phyloP scores from a whole-genome alignment of 225 moss, liverwort and hornwort genomes.

The Antitrichia curtipendula region DNA sequence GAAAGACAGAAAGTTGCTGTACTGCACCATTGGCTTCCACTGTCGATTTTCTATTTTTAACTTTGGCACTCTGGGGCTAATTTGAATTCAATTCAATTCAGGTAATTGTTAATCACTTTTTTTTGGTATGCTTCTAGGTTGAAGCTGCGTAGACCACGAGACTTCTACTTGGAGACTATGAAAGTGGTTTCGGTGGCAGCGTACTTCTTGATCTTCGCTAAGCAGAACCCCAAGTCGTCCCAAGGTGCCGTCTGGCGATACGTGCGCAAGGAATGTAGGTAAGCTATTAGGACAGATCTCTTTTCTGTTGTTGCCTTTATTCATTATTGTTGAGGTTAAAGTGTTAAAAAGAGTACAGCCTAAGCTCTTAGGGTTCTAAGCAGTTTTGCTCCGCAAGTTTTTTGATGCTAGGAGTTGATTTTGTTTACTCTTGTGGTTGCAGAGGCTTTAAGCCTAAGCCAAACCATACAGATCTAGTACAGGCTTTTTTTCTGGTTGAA shows the following conservation, averaged over 20 bases:
- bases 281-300: neutral
- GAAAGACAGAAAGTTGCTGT: neutral
- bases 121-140: slow-evolving; percentile 2
- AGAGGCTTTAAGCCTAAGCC: slow-evolving; percentile 22
- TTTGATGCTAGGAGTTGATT: neutral
- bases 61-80: neutral
- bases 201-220: slow-evolving; percentile 24
- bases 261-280: slow-evolving; percentile 37
- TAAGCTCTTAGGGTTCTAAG: neutral
- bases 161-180: slow-evolving; percentile 30
- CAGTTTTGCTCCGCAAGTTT: neutral
- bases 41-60: neutral
- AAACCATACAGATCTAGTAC: slow-evolving; percentile 2
- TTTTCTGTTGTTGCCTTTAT: neutral
- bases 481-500: slow-evolving; percentile 14
- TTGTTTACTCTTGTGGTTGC: neutral
- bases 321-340: neutral
- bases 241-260: slow-evolving; percentile 40
- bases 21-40: neutral
- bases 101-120: neutral
- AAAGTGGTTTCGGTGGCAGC: slow-evolving; percentile 26
- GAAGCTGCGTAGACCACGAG: slow-evolving; percentile 20
- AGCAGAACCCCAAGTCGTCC: slow-evolving; percentile 25
- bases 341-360: neutral
- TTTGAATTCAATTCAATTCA: neutral